Evolutionary conservation across 306 rosid genomes (phyloP), one percentile per base, ranked within the genome.

Genomic region (Erythrophleum fordii): DNA sequence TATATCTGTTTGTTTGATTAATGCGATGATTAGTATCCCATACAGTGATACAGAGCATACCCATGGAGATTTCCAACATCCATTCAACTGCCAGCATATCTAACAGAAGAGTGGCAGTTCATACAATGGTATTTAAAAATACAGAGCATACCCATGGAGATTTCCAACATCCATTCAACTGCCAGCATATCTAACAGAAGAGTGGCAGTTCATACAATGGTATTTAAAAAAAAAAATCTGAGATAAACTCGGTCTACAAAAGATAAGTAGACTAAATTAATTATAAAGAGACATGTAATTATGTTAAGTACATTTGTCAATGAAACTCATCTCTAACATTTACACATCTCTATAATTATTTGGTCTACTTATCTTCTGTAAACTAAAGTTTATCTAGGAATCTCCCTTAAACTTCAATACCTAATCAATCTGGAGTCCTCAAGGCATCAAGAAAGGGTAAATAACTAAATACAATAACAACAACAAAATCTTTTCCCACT

Each of bases 51-150:
- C 23, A 5, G 23, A 14, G 69, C 22, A 52, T 66, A 49, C 62
- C 26, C 53, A 41, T 41, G 52, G 70, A 66, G 41, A 81, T 81
- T 68, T 81, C 53, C 41, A 53, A 67, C 42, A 39, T 67, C 64
- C 41, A 8, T 48, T 69, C 39, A 28, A 44, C 73, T 60, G 26
- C 28, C 34, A 12, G 5, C 35, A 3, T 9, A 25, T 8, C 9
- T 20, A 20, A 22, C 29, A 23, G 23, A 58, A 58, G 18, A 23
- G 23, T 58, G 64, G 31, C n/a, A 48, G n/a, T 48, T 5, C 53
- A 48, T 48, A 13, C 53, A 48, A 48, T 45, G 51, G 51, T 14
- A 48, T 48, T 48, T 2, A 26, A 25, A 0, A n/a, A n/a, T n/a
- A n/a, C n/a, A n/a, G n/a, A n/a, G n/a, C n/a, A n/a, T n/a, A n/a